These are phyloP conservation scores for Acer negundo DNA, from an alignment of 345 rosid genomes.

Conservation along the genomic window DNA sequence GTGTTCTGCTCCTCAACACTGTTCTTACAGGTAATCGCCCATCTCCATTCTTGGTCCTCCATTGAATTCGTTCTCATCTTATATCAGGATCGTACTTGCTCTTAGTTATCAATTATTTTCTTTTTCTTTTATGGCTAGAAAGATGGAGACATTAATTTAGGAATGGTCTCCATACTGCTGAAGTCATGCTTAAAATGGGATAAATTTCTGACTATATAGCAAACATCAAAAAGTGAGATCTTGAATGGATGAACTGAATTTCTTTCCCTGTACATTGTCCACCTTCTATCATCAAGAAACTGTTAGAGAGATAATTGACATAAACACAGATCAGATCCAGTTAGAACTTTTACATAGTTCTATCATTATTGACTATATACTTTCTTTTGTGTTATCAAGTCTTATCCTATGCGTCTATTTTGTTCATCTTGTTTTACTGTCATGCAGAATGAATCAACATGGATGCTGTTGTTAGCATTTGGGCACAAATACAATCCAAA, in stretches of 20 bases:
- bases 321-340: neutral
- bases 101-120: neutral
- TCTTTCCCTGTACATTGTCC: neutral
- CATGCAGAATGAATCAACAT: neutral
- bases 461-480: neutral
- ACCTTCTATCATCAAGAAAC: neutral
- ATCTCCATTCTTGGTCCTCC: conserved; percentile 12
- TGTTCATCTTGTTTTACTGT: neutral
- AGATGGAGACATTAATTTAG: conserved; percentile 5
- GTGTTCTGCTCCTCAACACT: conserved; percentile 85
- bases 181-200: neutral
- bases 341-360: neutral
- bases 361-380: neutral
- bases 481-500: no score
- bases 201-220: neutral
- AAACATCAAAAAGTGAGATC: neutral
- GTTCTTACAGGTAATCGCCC: conserved; percentile 77
- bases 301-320: neutral
- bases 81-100: neutral
- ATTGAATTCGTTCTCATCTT: neutral
- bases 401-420: neutral
- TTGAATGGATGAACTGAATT: neutral
- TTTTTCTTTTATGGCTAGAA: neutral
- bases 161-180: neutral
- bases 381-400: neutral